phyloP scores from a whole-genome alignment of 345 rosid genomes.

The Heritiera littoralis region DNA sequence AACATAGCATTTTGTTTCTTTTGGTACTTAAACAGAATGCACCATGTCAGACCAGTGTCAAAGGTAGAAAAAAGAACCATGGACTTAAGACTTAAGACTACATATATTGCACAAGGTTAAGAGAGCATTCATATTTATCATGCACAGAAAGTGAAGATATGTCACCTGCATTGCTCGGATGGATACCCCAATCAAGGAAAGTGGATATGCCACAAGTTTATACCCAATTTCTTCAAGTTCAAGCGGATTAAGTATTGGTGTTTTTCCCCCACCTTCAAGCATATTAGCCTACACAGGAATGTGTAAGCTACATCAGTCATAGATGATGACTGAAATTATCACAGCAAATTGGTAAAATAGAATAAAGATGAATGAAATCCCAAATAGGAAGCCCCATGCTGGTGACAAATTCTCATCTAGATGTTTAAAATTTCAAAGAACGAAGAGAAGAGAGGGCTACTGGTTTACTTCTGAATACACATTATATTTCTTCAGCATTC shows the following conservation, averaged over 20 bases:
- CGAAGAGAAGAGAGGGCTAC: background rate
- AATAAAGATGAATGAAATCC: background rate
- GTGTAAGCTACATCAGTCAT: conserved; percentile 26
- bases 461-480: background rate
- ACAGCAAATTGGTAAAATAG: background rate
- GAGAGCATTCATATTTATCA: background rate
- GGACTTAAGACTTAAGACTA: background rate
- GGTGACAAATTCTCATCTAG: background rate
- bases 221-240: conserved; percentile 86
- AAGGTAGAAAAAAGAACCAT: background rate
- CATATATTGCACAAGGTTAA: background rate
- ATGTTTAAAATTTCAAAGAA: background rate
- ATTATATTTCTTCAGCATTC: background rate
- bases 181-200: conserved; percentile 83
- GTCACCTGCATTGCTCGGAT: conserved; percentile 91
- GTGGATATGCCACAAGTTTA: conserved; percentile 82
- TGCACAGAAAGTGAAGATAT: conserved; percentile 3
- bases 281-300: conserved; percentile 58
- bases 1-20: background rate
- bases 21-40: background rate
- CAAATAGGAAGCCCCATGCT: background rate
- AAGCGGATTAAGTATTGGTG: conserved; percentile 66
- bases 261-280: conserved; percentile 94
- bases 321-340: background rate
- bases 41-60: background rate